Evolutionary conservation across 148 eudicot genomes (phyloP).

Genomic region (Amaranthus palmeri): DNA sequence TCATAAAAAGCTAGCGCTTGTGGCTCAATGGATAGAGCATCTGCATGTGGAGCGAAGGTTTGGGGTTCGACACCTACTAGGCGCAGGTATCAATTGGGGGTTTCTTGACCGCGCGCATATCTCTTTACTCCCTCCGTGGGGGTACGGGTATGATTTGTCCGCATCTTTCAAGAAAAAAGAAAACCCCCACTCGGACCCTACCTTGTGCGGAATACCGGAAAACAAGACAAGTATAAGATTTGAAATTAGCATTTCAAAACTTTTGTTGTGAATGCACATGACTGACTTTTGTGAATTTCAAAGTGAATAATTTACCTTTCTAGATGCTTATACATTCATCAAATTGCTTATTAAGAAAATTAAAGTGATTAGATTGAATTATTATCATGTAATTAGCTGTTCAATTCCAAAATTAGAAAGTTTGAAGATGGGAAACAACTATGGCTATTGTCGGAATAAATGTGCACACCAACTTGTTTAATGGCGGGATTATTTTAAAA

Average conservation of each 20-base stretch:
- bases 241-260: neutral
- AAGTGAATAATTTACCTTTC: neutral
- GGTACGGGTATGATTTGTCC: too few species aligned
- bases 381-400: conserved; percentile 4
- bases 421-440: conserved; percentile 38
- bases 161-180: too few species aligned
- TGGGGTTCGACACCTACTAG: too few species aligned
- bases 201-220: too few species aligned
- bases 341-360: neutral
- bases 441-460: conserved; percentile 33
- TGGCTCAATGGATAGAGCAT: too few species aligned
- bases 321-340: conserved; percentile 18
- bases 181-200: too few species aligned
- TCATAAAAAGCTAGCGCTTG: too few species aligned
- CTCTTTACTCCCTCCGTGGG: too few species aligned
- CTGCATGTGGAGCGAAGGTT: too few species aligned
- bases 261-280: conserved; percentile 23
- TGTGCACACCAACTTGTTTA: conserved; percentile 20
- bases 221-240: too few species aligned
- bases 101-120: too few species aligned
- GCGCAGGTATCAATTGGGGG: too few species aligned
- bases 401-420: conserved; percentile 22
- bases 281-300: neutral
- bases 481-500: neutral
- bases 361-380: neutral